phyloP scores from a whole-genome alignment of 345 rosid genomes.

The Passiflora organensis region DNA sequence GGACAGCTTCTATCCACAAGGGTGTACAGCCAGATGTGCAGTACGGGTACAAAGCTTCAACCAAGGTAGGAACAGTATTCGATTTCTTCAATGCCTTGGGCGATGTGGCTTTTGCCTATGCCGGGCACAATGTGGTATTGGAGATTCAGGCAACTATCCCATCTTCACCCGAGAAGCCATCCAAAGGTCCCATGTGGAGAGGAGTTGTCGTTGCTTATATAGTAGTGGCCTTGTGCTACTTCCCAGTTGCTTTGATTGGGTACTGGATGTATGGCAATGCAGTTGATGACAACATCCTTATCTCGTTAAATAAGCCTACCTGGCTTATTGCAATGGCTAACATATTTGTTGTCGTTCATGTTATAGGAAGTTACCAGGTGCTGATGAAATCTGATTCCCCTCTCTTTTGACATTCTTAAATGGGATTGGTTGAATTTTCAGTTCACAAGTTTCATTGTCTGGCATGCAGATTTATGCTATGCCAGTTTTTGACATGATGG shows the following conservation, averaged over 20 bases:
- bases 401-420: background rate
- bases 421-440: background rate
- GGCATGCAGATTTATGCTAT: constrained; percentile 23
- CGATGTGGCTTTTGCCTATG: constrained; percentile 30
- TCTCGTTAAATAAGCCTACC: constrained; percentile 20
- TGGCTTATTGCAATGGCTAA: constrained; percentile 33
- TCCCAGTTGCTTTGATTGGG: constrained; percentile 30
- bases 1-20: constrained; percentile 24
- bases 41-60: constrained; percentile 20
- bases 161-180: constrained; percentile 30
- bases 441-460: background rate
- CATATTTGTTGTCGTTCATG: constrained; percentile 30
- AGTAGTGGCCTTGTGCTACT: constrained; percentile 30
- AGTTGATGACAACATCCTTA: constrained; percentile 25
- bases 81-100: constrained; percentile 25
- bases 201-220: constrained; percentile 31
- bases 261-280: constrained; percentile 26
- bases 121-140: constrained; percentile 33
- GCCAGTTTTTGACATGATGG: constrained; percentile 33
- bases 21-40: constrained; percentile 26
- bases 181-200: constrained; percentile 31
- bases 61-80: constrained; percentile 17
- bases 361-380: constrained; percentile 33
- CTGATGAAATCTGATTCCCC: background rate
- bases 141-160: constrained; percentile 37